These are phyloP conservation scores for Haberlea rhodopensis DNA, from an alignment of 257 asterid species.

Conservation along the genomic window DNA sequence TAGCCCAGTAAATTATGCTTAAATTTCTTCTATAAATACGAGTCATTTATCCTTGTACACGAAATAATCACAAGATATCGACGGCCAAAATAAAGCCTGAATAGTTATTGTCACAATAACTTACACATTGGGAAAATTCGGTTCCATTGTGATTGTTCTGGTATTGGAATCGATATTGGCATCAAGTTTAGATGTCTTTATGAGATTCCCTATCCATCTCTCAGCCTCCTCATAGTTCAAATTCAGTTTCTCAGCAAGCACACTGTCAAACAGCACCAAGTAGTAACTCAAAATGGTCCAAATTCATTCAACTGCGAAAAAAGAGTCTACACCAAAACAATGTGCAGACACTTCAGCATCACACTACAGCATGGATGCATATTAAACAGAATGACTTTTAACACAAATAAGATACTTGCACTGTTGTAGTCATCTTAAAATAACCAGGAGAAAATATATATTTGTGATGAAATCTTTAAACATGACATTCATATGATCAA, in stretches of 20 bases:
- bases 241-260: slow-evolving; percentile 92
- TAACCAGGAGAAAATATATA: not conserved
- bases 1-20: not conserved
- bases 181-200: slow-evolving; percentile 92
- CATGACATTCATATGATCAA: not conserved
- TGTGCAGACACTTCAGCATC: not conserved
- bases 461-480: not conserved
- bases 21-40: not conserved
- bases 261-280: slow-evolving; percentile 44
- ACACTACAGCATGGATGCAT: not conserved
- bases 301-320: not conserved
- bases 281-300: not conserved
- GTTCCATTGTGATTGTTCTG: slow-evolving; percentile 85
- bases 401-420: not conserved
- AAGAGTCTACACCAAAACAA: not conserved
- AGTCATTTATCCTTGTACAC: not conserved
- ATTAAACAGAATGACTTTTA: not conserved
- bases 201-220: slow-evolving; percentile 89
- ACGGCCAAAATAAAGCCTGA: not conserved
- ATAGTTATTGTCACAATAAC: slow-evolving; percentile 27
- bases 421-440: no score
- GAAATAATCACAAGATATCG: not conserved
- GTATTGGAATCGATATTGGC: slow-evolving; percentile 76
- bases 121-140: slow-evolving; percentile 80
- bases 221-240: slow-evolving; percentile 86